Evolutionary conservation across 106 monocot species (phyloP).

Genomic region (Amphibolis antarctica): DNA sequence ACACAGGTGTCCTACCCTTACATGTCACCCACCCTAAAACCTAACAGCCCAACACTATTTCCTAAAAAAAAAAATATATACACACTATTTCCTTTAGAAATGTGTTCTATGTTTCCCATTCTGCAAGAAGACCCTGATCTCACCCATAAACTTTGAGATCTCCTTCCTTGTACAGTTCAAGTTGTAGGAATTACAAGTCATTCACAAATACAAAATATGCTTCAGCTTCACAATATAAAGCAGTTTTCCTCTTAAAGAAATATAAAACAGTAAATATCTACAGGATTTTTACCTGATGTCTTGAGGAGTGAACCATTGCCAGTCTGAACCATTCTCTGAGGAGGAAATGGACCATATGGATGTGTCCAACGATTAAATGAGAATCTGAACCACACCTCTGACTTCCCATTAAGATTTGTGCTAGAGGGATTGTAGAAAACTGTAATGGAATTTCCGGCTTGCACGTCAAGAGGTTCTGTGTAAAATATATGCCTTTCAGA

Average conservation of each 20-base stretch:
- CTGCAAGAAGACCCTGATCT: too few relatives aligned
- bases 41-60: too few relatives aligned
- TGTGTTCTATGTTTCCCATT: too few relatives aligned
- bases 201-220: too few relatives aligned
- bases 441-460: constrained; percentile 58
- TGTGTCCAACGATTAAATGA: constrained; percentile 97
- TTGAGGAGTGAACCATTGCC: constrained; percentile 46
- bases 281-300: constrained; percentile 38
- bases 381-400: constrained; percentile 76
- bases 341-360: constrained; percentile 49
- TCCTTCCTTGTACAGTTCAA: too few relatives aligned
- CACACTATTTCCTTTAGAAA: too few relatives aligned
- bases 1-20: too few relatives aligned
- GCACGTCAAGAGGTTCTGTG: constrained; percentile 70
- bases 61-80: too few relatives aligned
- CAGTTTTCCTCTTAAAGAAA: not conserved
- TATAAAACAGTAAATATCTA: not conserved
- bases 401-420: constrained; percentile 70
- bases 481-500: constrained; percentile 87
- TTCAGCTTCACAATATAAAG: not conserved
- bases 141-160: too few relatives aligned
- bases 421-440: constrained; percentile 76
- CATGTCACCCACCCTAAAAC: too few relatives aligned
- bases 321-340: constrained; percentile 62
- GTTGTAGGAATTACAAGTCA: too few relatives aligned